These are phyloP conservation scores for Mrakia blollopis DNA, from an alignment of 768 basidiomycete genomes.

Conservation along the genomic window DNA sequence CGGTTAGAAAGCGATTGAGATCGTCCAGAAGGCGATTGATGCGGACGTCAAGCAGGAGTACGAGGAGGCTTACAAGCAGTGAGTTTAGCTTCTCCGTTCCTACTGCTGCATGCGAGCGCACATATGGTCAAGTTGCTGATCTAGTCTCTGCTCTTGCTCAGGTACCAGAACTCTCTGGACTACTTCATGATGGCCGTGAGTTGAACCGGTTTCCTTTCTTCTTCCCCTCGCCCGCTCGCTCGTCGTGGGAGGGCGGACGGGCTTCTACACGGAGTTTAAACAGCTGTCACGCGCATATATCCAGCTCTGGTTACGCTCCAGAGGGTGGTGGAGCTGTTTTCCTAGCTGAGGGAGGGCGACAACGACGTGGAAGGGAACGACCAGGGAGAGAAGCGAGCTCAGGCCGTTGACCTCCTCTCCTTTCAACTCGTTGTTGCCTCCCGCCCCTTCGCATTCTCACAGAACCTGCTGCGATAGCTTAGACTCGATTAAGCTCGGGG, in stretches of 20 bases:
- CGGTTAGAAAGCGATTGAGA: conserved; percentile 70
- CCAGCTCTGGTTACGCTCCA: no score
- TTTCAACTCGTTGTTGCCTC: not conserved
- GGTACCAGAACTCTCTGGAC: conserved; percentile 88
- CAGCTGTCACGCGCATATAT: no score
- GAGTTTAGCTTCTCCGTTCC: not conserved
- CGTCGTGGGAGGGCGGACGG: no score
- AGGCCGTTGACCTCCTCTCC: not conserved
- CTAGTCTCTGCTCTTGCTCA: not conserved
- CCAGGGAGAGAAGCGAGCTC: not conserved
- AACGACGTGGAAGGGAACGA: not conserved
- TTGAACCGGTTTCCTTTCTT: not conserved
- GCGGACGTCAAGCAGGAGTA: conserved; percentile 91
- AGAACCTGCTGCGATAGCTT: no score
- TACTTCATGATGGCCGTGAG: conserved; percentile 95
- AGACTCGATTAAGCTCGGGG: not conserved
- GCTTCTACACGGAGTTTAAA: no score
- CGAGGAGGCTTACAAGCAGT: conserved; percentile 43
- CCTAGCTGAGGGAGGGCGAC: not conserved
- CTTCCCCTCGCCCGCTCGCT: not conserved
- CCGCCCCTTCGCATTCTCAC: not conserved
- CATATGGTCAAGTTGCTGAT: not conserved
- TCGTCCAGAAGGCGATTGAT: conserved; percentile 88
- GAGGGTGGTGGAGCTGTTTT: no score
- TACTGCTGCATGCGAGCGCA: not conserved